phyloP scores from a whole-genome alignment of 2,329 filamentous ascomycete genomes.

The Xylariaceae sp. region DNA sequence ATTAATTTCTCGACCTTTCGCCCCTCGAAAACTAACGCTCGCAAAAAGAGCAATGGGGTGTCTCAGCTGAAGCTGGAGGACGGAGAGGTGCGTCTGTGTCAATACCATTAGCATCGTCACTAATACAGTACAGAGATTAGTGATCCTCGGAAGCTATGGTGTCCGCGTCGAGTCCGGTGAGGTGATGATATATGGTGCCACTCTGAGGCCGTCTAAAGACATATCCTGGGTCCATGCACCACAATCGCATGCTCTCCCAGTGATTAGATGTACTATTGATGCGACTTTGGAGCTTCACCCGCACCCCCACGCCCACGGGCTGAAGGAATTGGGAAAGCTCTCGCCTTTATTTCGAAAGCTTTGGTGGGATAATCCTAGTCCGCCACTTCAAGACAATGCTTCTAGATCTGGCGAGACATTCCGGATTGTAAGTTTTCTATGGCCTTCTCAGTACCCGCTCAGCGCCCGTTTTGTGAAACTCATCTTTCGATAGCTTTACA shows the following conservation, averaged over 20 bases:
- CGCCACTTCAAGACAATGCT: slow-evolving; percentile 36
- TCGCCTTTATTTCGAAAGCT: slow-evolving; percentile 72
- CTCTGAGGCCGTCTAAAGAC: slow-evolving; percentile 56
- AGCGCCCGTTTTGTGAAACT: slow-evolving; percentile 27
- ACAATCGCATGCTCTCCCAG: slow-evolving; percentile 72
- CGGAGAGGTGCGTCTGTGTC: slow-evolving; percentile 38
- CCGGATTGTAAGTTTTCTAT: slow-evolving; percentile 53
- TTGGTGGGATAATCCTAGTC: slow-evolving; percentile 60
- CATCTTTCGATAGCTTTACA: slow-evolving; percentile 55
- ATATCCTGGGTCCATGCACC: slow-evolving; percentile 69
- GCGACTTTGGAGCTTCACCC: slow-evolving; percentile 62
- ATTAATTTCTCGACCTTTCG: slow-evolving; percentile 40
- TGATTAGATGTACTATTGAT: slow-evolving; percentile 62
- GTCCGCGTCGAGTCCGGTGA: slow-evolving; percentile 67
- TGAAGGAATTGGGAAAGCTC: slow-evolving; percentile 63
- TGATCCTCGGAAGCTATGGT: slow-evolving; percentile 72
- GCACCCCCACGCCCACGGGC: slow-evolving; percentile 53
- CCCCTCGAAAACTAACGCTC: slow-evolving; percentile 37
- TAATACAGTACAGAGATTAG: slow-evolving; percentile 56
- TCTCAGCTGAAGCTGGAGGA: slow-evolving; percentile 36
- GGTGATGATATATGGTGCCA: slow-evolving; percentile 70
- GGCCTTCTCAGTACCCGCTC: background rate
- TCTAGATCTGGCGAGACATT: slow-evolving; percentile 47
- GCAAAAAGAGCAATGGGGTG: slow-evolving; percentile 34
- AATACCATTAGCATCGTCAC: slow-evolving; percentile 20